Conservation (phyloP, 2,329 filamentous ascomycete genomes). For the Talaromyces funiculosus region DNA sequence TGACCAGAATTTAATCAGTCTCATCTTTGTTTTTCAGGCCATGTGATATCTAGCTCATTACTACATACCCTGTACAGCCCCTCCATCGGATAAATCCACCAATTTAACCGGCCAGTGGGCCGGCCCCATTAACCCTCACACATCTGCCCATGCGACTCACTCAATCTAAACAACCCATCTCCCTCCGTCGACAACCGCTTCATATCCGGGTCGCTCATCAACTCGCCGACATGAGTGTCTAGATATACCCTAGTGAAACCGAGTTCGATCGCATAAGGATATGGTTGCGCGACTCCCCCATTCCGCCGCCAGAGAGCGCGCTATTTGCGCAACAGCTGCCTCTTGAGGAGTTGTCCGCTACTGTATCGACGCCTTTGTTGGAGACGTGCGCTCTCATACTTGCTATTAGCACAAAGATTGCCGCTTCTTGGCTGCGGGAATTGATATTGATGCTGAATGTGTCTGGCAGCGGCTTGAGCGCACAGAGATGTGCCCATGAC, state of each 20-base stretch:
- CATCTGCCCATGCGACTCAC: background rate
- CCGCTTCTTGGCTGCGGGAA: too few relatives aligned
- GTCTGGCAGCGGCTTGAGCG: background rate
- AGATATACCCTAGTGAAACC: background rate
- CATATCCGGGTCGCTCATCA: background rate
- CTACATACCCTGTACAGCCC: background rate
- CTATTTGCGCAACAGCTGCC: background rate
- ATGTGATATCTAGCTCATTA: background rate
- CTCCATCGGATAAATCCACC: conserved; percentile 1
- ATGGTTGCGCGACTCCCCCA: too few relatives aligned
- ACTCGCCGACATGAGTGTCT: background rate
- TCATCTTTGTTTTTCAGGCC: background rate
- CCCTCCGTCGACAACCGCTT: background rate
- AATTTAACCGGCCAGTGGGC: conserved; percentile 1
- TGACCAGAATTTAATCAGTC: background rate
- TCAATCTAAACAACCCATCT: background rate
- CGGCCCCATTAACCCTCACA: background rate
- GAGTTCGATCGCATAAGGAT: background rate
- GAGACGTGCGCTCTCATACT: background rate
- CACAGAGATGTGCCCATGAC: background rate
- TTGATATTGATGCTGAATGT: background rate
- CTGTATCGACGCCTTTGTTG: background rate
- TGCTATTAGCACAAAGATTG: background rate
- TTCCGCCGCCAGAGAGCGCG: background rate
- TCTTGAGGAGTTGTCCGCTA: background rate